Conservation (phyloP, 345 rosid genomes). For the Noccaea caerulescens region DNA sequence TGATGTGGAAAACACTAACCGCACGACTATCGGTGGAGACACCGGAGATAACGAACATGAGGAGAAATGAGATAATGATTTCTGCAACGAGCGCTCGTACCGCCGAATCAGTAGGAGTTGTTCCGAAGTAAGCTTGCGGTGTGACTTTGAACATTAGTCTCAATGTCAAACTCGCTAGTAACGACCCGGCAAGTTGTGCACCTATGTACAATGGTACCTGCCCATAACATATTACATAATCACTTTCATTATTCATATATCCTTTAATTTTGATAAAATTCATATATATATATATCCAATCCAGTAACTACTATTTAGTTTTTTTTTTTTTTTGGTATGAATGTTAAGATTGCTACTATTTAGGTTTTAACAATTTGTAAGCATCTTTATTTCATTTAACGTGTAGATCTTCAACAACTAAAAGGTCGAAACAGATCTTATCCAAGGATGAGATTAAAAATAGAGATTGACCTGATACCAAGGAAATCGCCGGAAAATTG, state of each 20-base stretch:
- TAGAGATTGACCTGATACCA: slow-evolving; percentile 43
- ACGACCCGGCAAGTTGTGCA: slow-evolving; percentile 56
- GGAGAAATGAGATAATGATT: slow-evolving; percentile 58
- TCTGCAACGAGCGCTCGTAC: slow-evolving; percentile 55
- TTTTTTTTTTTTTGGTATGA: no score
- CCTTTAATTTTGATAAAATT: no score
- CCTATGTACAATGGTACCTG: slow-evolving; percentile 53
- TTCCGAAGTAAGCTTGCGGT: slow-evolving; percentile 52
- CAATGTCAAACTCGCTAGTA: slow-evolving; percentile 53
- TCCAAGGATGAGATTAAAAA: neutral
- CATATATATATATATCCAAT: neutral
- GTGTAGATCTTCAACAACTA: no score
- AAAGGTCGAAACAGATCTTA: neutral
- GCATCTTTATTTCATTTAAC: no score
- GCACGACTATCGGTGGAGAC: slow-evolving; percentile 53
- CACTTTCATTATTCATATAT: neutral
- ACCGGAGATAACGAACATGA: slow-evolving; percentile 63
- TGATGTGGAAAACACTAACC: slow-evolving; percentile 32
- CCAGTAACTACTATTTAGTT: neutral
- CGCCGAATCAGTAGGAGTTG: slow-evolving; percentile 57
- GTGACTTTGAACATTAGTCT: slow-evolving; percentile 48
- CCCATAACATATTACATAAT: slow-evolving; percentile 11
- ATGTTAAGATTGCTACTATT: no score
- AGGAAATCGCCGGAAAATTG: slow-evolving; percentile 56
- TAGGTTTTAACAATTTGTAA: no score